These are phyloP conservation scores for Pythium rishiriense DNA, from an alignment of 352 stramenopile genomes.

Conservation along the genomic window DNA sequence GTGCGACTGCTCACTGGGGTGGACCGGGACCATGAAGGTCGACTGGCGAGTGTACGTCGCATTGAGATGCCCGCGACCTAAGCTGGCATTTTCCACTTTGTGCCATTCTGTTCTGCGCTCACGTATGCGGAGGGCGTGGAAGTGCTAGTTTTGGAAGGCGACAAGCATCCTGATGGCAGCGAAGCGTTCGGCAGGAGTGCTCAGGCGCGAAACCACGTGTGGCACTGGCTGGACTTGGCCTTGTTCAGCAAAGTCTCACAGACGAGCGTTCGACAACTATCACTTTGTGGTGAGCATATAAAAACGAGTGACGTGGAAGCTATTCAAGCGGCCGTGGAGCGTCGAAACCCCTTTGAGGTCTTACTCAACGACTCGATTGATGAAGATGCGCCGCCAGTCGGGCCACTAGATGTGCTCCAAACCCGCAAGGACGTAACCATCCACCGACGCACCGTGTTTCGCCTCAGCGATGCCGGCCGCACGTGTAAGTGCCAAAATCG, in stretches of 20 bases:
- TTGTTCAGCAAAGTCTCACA: background rate
- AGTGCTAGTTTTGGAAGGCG: background rate
- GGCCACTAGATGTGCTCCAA: background rate
- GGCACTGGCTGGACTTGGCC: background rate
- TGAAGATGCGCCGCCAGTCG: background rate
- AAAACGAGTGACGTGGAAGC: background rate
- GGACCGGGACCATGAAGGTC: background rate
- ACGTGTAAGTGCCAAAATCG: background rate
- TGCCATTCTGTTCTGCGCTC: background rate
- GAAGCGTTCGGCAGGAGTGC: background rate
- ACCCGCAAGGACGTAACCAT: background rate
- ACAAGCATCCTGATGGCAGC: background rate
- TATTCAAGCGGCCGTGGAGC: background rate
- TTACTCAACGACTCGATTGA: background rate
- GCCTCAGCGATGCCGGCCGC: background rate
- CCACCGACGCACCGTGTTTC: background rate
- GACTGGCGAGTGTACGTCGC: background rate
- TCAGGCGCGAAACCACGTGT: background rate
- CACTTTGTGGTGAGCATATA: background rate
- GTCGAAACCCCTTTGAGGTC: background rate
- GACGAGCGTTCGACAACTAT: background rate
- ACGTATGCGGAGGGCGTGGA: background rate
- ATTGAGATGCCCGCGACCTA: slow-evolving; percentile 4
- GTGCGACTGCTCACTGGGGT: background rate
- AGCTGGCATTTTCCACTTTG: slow-evolving; percentile 1